phyloP scores from a whole-genome alignment of 306 rosid genomes.

The Vigna nakashimae region DNA sequence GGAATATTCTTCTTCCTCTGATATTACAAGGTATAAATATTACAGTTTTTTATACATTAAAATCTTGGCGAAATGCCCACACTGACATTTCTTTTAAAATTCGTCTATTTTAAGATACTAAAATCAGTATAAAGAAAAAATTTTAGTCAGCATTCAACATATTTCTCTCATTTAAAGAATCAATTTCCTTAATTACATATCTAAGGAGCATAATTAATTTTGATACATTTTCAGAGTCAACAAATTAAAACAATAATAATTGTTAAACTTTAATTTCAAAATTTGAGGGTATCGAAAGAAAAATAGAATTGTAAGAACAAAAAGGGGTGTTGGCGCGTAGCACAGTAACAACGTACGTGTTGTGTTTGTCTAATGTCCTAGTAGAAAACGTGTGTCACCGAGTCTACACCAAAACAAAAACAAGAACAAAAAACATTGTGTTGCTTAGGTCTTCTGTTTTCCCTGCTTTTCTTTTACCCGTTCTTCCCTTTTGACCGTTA shows the following conservation, averaged over 20 bases:
- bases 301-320: too few relatives aligned
- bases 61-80: neutral
- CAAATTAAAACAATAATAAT: too few relatives aligned
- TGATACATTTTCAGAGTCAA: too few relatives aligned
- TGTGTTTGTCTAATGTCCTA: constrained; percentile 31
- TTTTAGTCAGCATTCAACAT: too few relatives aligned
- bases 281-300: too few relatives aligned
- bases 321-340: too few relatives aligned
- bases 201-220: too few relatives aligned
- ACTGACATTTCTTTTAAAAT: neutral
- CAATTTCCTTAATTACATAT: too few relatives aligned
- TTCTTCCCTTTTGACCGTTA: constrained; percentile 64
- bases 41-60: neutral
- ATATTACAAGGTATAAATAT: neutral
- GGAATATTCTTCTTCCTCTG: neutral
- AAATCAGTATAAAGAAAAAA: too few relatives aligned
- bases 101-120: neutral
- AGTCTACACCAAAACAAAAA: constrained; percentile 20
- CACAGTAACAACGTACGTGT: neutral
- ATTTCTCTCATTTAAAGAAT: too few relatives aligned
- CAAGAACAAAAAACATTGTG: neutral
- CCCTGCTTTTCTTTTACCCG: constrained; percentile 43
- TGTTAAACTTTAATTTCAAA: too few relatives aligned
- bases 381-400: constrained; percentile 43
- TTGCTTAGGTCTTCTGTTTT: neutral